Percentiles rank a stretch among this genome's conserved stretches.
These are phyloP conservation scores for Lachnellula cervina DNA, from an alignment of 2,329 filamentous ascomycete genomes.

Conservation along the genomic window DNA sequence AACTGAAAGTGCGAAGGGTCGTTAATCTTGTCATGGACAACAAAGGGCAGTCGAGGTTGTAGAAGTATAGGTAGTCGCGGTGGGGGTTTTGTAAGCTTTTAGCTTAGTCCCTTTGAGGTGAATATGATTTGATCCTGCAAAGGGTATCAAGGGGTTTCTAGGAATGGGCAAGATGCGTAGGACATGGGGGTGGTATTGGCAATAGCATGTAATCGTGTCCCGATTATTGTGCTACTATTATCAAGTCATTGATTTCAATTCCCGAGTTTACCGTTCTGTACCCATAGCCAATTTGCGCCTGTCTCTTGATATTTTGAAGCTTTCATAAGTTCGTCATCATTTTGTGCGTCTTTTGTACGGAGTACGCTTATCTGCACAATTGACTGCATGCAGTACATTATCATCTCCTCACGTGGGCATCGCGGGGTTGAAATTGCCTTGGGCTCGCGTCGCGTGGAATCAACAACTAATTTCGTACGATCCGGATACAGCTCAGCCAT, in stretches of 20 bases:
- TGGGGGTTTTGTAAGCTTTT: neutral
- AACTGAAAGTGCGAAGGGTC: constrained; percentile 1
- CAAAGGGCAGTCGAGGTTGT: neutral
- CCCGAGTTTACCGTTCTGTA: neutral
- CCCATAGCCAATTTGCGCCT: neutral
- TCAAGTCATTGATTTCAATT: neutral
- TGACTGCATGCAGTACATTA: too few species aligned
- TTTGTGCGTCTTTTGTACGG: neutral
- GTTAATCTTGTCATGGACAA: constrained; percentile 12
- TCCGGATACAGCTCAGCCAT: neutral
- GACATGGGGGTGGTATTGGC: too few species aligned
- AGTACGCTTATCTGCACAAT: neutral
- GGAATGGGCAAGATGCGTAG: too few species aligned
- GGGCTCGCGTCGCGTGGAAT: neutral
- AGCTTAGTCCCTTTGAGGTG: too few species aligned
- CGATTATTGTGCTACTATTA: neutral
- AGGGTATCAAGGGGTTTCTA: too few species aligned
- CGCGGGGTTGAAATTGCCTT: neutral
- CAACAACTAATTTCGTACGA: neutral
- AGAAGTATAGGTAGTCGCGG: neutral
- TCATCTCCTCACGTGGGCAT: neutral
- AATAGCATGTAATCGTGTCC: neutral
- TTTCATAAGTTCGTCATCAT: neutral
- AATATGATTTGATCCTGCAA: too few species aligned
- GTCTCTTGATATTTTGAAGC: neutral